Conservation (phyloP, 352 stramenopile species). For the Plasmopara halstedii region DNA sequence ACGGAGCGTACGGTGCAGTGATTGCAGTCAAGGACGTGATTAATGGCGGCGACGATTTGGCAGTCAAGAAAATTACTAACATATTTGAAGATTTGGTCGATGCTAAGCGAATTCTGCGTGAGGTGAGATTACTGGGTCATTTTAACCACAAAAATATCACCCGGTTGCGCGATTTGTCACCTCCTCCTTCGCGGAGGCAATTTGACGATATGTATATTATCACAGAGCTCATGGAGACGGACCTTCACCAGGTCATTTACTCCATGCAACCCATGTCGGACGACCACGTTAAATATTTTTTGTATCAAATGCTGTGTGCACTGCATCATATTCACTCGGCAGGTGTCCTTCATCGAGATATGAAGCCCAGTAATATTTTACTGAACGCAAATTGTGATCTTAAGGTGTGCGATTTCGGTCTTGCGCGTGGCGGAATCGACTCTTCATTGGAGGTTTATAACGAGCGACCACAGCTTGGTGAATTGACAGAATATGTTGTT, state of each 20-base stretch:
- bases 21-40: slow-evolving; percentile 76
- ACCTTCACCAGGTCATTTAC: slow-evolving; percentile 96
- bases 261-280: slow-evolving; percentile 87
- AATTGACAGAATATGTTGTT: slow-evolving; percentile 60
- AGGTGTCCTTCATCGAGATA: slow-evolving; percentile 74
- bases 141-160: slow-evolving; percentile 94
- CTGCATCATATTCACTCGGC: slow-evolving; percentile 93
- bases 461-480: slow-evolving; percentile 11
- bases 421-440: slow-evolving; percentile 53
- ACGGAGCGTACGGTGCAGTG: slow-evolving; percentile 86
- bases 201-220: slow-evolving; percentile 97
- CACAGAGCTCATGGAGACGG: slow-evolving; percentile 94
- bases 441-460: not conserved
- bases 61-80: slow-evolving; percentile 92
- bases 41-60: slow-evolving; percentile 50
- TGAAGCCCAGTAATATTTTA: slow-evolving; percentile 79
- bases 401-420: slow-evolving; percentile 74
- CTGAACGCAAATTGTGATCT: slow-evolving; percentile 77
- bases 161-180: slow-evolving; percentile 86
- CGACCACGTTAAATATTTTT: slow-evolving; percentile 79
- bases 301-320: slow-evolving; percentile 78
- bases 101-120: slow-evolving; percentile 96
- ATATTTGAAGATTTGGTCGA: slow-evolving; percentile 97
- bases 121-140: slow-evolving; percentile 82
- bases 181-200: slow-evolving; percentile 85